phyloP scores from a whole-genome alignment of 1,139 yeast species.

The Spencermartinsiella ligniputridi region DNA sequence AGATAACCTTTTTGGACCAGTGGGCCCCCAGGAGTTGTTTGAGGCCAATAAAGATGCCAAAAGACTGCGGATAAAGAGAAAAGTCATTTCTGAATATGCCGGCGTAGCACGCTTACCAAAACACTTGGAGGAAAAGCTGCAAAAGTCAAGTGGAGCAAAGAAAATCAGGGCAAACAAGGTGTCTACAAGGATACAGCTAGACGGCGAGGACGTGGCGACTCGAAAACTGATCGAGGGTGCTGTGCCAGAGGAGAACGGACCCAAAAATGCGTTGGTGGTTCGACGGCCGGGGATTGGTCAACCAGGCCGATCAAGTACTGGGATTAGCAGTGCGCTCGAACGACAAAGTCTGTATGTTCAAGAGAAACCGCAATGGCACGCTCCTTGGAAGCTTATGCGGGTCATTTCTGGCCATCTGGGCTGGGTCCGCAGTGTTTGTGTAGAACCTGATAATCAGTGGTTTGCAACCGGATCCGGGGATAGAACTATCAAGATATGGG shows the following conservation, averaged over 20 bases:
- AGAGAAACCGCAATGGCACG: constrained; percentile 45
- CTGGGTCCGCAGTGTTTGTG: constrained; percentile 77
- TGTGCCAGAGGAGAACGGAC: neutral
- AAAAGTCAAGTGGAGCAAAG: constrained; percentile 8
- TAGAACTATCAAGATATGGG: constrained; percentile 88
- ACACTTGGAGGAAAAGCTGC: constrained; percentile 19
- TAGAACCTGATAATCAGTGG: constrained; percentile 88
- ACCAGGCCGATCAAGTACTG: constrained; percentile 4
- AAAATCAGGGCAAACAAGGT: constrained; percentile 10
- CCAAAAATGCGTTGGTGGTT: neutral
- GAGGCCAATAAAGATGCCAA: constrained; percentile 6
- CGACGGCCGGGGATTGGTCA: constrained; percentile 1
- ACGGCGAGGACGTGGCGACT: constrained; percentile 9
- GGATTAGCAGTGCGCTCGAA: constrained; percentile 3
- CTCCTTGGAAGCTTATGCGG: constrained; percentile 66
- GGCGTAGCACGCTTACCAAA: constrained; percentile 14
- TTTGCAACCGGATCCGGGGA: constrained; percentile 91
- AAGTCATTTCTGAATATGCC: constrained; percentile 18
- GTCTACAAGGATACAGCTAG: constrained; percentile 7
- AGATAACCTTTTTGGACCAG: neutral
- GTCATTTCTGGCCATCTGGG: constrained; percentile 90
- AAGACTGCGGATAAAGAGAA: constrained; percentile 13
- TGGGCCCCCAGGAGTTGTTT: neutral
- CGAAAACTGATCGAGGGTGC: constrained; percentile 8
- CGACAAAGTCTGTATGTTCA: constrained; percentile 16